Evolutionary conservation across 2,329 filamentous ascomycete genomes (phyloP), one percentile per base, ranked within the genome.

Genomic region (Aspergillus jensenii): DNA sequence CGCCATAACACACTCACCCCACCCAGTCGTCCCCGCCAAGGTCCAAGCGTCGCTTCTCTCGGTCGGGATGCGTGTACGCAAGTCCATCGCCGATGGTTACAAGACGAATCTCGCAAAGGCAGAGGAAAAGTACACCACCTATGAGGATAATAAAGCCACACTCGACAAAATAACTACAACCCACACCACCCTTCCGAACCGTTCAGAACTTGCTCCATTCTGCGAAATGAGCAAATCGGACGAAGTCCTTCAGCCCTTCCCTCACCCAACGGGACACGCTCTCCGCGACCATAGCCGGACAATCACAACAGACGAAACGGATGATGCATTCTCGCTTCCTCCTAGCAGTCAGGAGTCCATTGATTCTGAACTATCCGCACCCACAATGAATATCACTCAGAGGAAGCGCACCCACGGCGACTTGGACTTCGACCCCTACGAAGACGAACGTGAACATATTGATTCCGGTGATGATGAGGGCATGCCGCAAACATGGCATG

Each of bases 11-110:
- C 65, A 66, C 65, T 76, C 71, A 55, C 72, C 65, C 9, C 75
- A 79, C 15, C 84, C 86, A 3, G 67, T 73, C 4, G 79, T 93
- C 14, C 87, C 90, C 1, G 75, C 82, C 23, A 81, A 81, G 7
- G 82, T 96, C 33, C 91, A 96, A 75, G 83, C 92, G 37, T 90
- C 90, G 61, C 87, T 98, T n/a, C 81, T 97, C 43, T 90, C 84
- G 67, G 93, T 98, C 63, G 93, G 93, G 68, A 97, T 97, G 92
- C 88, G 93, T 23, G 84, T 98, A 51, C 89, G 93, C 71, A 98
- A 98, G 78, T 90, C 90, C 11, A 90, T 98, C 7, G 89, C 91
- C 0, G 93, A 97, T 72, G 93, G 93, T 59, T 97, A 97, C 82
- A 96, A 96, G 79, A 96, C 90, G 31, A 68, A 67, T 52, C 64